These are phyloP conservation scores for Chondrus crispus DNA, from an alignment of 23 red algal genomes.

Conservation along the genomic window DNA sequence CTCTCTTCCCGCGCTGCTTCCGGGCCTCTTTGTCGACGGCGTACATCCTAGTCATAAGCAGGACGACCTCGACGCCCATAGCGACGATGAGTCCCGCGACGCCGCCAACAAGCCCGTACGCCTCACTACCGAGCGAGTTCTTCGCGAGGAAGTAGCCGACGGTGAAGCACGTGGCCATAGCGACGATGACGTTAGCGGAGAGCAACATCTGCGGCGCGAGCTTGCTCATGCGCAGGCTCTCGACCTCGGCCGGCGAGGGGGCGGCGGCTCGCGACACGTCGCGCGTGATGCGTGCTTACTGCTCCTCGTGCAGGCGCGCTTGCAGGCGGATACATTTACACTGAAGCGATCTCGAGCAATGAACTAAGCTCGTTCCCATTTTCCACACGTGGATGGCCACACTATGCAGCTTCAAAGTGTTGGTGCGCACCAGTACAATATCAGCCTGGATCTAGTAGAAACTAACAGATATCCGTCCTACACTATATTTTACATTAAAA, in stretches of 20 bases:
- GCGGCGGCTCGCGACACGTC: conserved; percentile 10
- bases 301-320: neutral
- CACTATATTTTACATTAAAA: no score
- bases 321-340: no score
- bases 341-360: no score
- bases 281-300: conserved; percentile 33
- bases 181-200: conserved; percentile 50
- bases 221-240: conserved; percentile 1
- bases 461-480: no score
- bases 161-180: conserved; percentile 63
- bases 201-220: conserved; percentile 53
- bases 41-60: conserved; percentile 58
- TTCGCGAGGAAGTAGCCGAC: conserved; percentile 51
- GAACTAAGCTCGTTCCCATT: no score
- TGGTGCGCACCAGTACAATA: no score
- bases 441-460: no score
- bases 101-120: conserved; percentile 23
- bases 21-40: conserved; percentile 23
- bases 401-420: no score
- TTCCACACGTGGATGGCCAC: no score
- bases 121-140: conserved; percentile 1
- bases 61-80: conserved; percentile 45
- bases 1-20: neutral
- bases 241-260: neutral
- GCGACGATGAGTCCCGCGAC: conserved; percentile 52